Percentiles rank a stretch among this genome's conserved stretches.
phyloP scores from a whole-genome alignment of 78 protist genomes.

The Emiliania huxleyi region DNA sequence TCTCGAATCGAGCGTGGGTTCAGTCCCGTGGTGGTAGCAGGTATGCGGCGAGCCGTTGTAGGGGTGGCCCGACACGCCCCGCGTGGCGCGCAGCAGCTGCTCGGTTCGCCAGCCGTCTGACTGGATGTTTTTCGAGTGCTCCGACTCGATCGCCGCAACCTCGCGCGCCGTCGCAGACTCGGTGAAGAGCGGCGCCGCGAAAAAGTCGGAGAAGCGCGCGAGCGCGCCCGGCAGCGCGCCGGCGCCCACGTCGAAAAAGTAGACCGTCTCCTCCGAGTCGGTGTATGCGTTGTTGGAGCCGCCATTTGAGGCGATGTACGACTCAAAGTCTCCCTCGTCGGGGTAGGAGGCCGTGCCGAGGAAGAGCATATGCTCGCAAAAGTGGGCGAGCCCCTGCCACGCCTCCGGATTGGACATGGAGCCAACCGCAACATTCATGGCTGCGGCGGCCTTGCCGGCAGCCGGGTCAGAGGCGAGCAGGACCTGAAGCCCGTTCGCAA shows the following conservation, averaged over 20 bases:
- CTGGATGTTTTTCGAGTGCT: not conserved
- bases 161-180: not conserved
- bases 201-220: not conserved
- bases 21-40: too few relatives aligned
- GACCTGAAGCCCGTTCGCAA: conserved; percentile 24
- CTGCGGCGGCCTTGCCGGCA: conserved; percentile 39
- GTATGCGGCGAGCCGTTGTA: not conserved
- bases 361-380: conserved; percentile 78
- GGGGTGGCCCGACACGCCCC: not conserved
- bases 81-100: too few relatives aligned
- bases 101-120: not conserved
- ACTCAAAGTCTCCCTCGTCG: conserved; percentile 42
- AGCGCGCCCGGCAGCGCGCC: conserved; percentile 9
- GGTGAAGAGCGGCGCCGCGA: conserved; percentile 10
- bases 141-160: not conserved
- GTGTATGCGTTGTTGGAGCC: conserved; percentile 75
- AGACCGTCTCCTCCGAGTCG: conserved; percentile 38
- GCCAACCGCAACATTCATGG: conserved; percentile 53
- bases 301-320: conserved; percentile 51
- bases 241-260: conserved; percentile 48
- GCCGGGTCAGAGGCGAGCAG: conserved; percentile 13
- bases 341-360: conserved; percentile 60
- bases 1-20: too few relatives aligned
- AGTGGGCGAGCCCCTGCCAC: conserved; percentile 65
- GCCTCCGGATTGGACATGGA: conserved; percentile 34